Conservation (phyloP, 495 filamentous ascomycete genomes). For the Hypoxylon subgilvum region DNA sequence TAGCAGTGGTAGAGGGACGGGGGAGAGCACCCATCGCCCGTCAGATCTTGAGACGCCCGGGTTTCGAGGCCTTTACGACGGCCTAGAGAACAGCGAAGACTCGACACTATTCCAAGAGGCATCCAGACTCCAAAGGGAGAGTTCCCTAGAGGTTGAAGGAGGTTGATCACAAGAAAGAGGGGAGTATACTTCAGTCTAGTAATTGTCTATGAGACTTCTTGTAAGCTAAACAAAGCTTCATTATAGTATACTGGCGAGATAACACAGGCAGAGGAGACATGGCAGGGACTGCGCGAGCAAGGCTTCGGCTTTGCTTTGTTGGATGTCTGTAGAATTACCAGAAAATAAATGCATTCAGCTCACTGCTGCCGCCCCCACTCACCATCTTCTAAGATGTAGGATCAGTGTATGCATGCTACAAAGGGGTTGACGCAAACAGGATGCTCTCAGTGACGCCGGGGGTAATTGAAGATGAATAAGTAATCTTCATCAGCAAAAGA, state of each 20-base stretch:
- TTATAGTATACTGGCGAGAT: neutral
- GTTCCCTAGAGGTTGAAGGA: slow-evolving; percentile 6
- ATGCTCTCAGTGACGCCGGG: neutral
- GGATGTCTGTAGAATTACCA: slow-evolving; percentile 10
- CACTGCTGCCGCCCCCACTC: neutral
- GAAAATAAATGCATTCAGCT: slow-evolving; percentile 8
- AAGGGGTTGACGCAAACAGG: slow-evolving; percentile 29
- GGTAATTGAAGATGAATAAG: slow-evolving; percentile 6
- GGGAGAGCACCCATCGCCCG: slow-evolving; percentile 35
- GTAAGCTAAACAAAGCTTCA: slow-evolving; percentile 2
- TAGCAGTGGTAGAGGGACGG: slow-evolving; percentile 16
- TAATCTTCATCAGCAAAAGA: slow-evolving; percentile 11
- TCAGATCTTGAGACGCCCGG: slow-evolving; percentile 46
- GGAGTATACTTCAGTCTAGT: neutral
- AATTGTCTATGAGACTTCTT: neutral
- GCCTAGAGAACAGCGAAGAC: slow-evolving; percentile 55
- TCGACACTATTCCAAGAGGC: slow-evolving; percentile 44
- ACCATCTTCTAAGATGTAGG: slow-evolving; percentile 2
- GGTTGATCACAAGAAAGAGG: neutral
- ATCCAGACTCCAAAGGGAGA: slow-evolving; percentile 12
- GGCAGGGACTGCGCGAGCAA: neutral
- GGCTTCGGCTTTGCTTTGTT: slow-evolving; percentile 3
- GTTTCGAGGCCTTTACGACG: slow-evolving; percentile 53
- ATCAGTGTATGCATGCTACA: slow-evolving; percentile 10
- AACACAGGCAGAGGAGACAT: neutral